Conservation (phyloP, 257 asterid genomes). For the Orobanche coerulescens region DNA sequence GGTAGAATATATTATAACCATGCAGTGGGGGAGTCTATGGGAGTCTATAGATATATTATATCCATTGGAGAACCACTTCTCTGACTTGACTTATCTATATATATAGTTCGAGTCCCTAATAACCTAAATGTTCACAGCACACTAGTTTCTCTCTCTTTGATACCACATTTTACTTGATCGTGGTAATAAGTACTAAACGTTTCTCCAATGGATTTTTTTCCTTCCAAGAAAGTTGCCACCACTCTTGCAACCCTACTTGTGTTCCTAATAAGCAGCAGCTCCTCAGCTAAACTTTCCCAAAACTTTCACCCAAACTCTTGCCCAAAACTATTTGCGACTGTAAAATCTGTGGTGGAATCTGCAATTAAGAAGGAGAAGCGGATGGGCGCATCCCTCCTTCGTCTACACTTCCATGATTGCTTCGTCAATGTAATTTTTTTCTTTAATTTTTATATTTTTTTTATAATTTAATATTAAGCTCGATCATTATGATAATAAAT, state of each 20-base stretch:
- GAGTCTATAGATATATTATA: conserved; percentile 74
- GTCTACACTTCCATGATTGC: conserved; percentile 85
- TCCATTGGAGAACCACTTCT: conserved; percentile 17
- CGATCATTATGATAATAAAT: too few species aligned
- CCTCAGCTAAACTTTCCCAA: conserved; percentile 67
- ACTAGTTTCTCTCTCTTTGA: background rate
- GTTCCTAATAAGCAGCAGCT: conserved; percentile 30
- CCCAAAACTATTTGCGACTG: conserved; percentile 43
- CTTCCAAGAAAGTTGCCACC: conserved; percentile 24
- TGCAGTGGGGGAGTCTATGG: conserved; percentile 26
- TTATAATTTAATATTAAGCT: background rate
- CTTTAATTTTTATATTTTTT: background rate
- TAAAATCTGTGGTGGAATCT: conserved; percentile 39
- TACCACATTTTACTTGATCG: background rate
- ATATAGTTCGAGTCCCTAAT: conserved; percentile 21
- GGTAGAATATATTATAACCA: too few species aligned
- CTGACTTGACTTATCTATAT: conserved; percentile 31
- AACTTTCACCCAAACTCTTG: conserved; percentile 54
- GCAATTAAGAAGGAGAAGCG: conserved; percentile 68
- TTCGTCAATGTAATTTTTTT: conserved; percentile 57
- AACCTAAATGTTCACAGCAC: conserved; percentile 14
- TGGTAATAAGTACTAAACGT: background rate
- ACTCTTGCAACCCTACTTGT: conserved; percentile 34
- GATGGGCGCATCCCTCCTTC: conserved; percentile 93
- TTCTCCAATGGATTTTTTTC: conserved; percentile 42